Evolutionary conservation across 2,329 filamentous ascomycete species (phyloP), one percentile per base, ranked within the genome.

Genomic region (Phialophora macrospora): DNA sequence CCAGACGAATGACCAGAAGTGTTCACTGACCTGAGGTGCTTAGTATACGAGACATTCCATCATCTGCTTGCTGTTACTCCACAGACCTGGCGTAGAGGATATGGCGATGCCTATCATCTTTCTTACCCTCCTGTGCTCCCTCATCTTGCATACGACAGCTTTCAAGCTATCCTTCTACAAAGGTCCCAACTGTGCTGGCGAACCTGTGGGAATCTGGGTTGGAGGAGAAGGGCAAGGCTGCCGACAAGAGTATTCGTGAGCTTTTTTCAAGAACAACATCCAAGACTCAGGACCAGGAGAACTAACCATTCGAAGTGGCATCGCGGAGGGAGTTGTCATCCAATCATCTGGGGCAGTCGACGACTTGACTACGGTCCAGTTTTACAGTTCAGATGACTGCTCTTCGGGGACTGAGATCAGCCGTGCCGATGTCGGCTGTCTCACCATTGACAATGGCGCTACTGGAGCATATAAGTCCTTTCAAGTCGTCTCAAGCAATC

Each of bases 311-410:
- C 17, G 7, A 24, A 54, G 51, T 8, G 51, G 51, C 6, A 14
- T 54, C 14, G 51, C 51, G 3, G 51, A 54, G 26, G 51, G 51
- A 11, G 51, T 6, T 11, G 51, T 54, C 3, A n/a, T 54, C 22
- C 51, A 54, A n/a, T 54, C 51, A 17, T 32, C 51, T 30, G 51
- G 51, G 17, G 22, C 51, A 2, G 51, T 54, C 3, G 51, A 54
- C 17, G 51, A 54, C 51, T 9, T 20, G 7, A 54, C 51, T 4
- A 54, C 51, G 11, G 51, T 54, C 17, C 51, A 54, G 17, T 54
- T 54, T n/a, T 54, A 54, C 51, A 54, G 51, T 26, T 54, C 51
- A 8, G 26, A 14, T 26, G 26, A 54, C 51, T 54, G 51, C 51
- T 7, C 17, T n/a, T 9, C 14, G 8, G 51, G 51, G 26, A 54